Percentiles rank a stretch among this genome's conserved stretches.
These are phyloP conservation scores for Cercospora citrullina DNA, from an alignment of 2,329 filamentous ascomycete genomes.

Conservation along the genomic window DNA sequence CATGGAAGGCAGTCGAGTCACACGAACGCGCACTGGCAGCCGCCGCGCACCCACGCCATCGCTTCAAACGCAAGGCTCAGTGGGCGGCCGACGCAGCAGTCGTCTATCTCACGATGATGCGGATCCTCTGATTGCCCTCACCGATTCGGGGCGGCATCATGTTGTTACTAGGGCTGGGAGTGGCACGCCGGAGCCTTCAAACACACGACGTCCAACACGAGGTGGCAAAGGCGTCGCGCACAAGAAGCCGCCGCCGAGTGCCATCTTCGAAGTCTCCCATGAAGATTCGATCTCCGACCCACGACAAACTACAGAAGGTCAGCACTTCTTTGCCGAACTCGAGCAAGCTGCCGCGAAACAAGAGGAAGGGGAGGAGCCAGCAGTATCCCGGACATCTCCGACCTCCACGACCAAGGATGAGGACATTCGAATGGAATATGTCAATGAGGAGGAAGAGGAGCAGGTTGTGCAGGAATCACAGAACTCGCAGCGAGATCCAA, in stretches of 20 bases:
- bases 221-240: constrained; percentile 48
- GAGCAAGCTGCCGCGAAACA: constrained; percentile 27
- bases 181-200: constrained; percentile 49
- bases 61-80: constrained; percentile 29
- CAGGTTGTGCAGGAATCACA: constrained; percentile 48
- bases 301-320: constrained; percentile 35
- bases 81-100: constrained; percentile 54
- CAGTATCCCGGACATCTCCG: constrained; percentile 33
- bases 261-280: constrained; percentile 56
- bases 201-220: constrained; percentile 42
- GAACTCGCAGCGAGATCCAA: constrained; percentile 8
- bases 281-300: constrained; percentile 46
- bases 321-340: constrained; percentile 37
- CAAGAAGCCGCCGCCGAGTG: constrained; percentile 51
- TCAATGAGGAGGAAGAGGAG: constrained; percentile 44
- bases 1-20: constrained; percentile 26
- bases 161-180: constrained; percentile 57
- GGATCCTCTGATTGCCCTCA: constrained; percentile 58
- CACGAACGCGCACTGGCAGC: constrained; percentile 44
- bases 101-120: constrained; percentile 60
- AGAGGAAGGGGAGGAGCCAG: constrained; percentile 32
- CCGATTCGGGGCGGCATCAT: constrained; percentile 60
- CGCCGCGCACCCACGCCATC: constrained; percentile 41
- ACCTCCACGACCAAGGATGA: constrained; percentile 40
- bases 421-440: constrained; percentile 34